Conservation (phyloP, 768 basidiomycete species). For the Pulveroboletus sp. region DNA sequence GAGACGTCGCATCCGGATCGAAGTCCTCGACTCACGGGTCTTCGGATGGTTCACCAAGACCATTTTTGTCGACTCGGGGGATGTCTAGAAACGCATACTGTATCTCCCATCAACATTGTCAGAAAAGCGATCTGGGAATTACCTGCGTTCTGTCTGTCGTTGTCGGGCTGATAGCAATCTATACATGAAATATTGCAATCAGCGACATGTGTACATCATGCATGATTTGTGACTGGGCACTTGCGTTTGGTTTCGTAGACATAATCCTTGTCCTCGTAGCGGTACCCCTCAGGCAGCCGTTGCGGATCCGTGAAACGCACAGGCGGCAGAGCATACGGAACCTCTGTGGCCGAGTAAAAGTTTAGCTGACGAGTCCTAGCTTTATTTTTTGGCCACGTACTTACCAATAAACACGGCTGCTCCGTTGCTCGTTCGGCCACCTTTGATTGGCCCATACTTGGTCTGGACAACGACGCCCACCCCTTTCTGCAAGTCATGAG, state of each 20-base stretch:
- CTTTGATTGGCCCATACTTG: slow-evolving; percentile 49
- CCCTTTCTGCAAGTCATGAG: slow-evolving; percentile 48
- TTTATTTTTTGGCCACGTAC: slow-evolving; percentile 19
- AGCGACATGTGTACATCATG: background rate
- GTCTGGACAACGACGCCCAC: slow-evolving; percentile 49
- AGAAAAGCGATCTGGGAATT: background rate
- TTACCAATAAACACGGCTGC: slow-evolving; percentile 58
- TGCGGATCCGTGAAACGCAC: slow-evolving; percentile 59
- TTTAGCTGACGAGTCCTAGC: too few species aligned
- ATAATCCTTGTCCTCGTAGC: slow-evolving; percentile 58
- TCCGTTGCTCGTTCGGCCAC: slow-evolving; percentile 57
- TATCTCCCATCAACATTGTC: background rate
- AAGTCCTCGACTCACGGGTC: slow-evolving; percentile 44
- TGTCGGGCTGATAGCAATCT: slow-evolving; percentile 60
- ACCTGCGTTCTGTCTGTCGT: slow-evolving; percentile 62
- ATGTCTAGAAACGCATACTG: slow-evolving; percentile 30
- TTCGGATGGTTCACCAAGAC: slow-evolving; percentile 63
- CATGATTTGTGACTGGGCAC: slow-evolving; percentile 14
- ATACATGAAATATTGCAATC: background rate
- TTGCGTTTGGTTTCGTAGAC: slow-evolving; percentile 53
- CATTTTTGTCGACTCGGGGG: slow-evolving; percentile 55
- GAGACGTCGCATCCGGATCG: background rate
- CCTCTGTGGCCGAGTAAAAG: slow-evolving; percentile 40
- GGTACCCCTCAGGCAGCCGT: slow-evolving; percentile 48
- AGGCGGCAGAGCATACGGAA: slow-evolving; percentile 69